Evolutionary conservation across 768 basidiomycete species (phyloP).

Genomic region (Leccinum longicurvipes): DNA sequence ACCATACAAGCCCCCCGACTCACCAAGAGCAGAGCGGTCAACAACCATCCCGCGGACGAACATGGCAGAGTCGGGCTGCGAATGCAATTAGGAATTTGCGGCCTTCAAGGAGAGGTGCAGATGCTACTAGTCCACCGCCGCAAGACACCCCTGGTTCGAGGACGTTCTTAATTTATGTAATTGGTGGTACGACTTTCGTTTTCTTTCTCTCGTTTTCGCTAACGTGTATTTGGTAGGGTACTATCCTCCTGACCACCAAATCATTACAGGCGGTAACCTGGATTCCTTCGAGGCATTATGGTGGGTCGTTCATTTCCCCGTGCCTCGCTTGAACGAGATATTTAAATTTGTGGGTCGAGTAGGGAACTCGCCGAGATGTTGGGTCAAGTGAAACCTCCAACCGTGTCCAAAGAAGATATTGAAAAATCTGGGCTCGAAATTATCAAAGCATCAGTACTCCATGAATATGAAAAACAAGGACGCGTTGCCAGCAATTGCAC

Average conservation of each 20-base stretch:
- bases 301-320: constrained; percentile 38
- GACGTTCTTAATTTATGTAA: constrained; percentile 89
- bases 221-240: constrained; percentile 53
- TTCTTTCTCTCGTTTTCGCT: neutral
- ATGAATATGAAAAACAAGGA: constrained; percentile 55
- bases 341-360: neutral
- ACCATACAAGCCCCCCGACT: constrained; percentile 8
- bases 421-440: constrained; percentile 78
- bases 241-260: constrained; percentile 86
- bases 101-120: constrained; percentile 31
- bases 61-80: constrained; percentile 63
- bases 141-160: constrained; percentile 32
- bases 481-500: constrained; percentile 72
- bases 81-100: constrained; percentile 57
- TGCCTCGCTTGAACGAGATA: neutral
- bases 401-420: constrained; percentile 80
- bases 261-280: constrained; percentile 75
- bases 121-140: constrained; percentile 20
- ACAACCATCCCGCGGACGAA: constrained; percentile 33
- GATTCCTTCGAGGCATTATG: constrained; percentile 79
- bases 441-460: constrained; percentile 52
- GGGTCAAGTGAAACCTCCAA: constrained; percentile 79
- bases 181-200: constrained; percentile 54
- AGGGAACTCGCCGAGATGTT: constrained; percentile 83
- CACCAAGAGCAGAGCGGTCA: constrained; percentile 16